Evolutionary conservation across 805 yeast species (phyloP), one percentile per base, ranked within the genome.

Genomic region (Blastobotrys peoriensis): DNA sequence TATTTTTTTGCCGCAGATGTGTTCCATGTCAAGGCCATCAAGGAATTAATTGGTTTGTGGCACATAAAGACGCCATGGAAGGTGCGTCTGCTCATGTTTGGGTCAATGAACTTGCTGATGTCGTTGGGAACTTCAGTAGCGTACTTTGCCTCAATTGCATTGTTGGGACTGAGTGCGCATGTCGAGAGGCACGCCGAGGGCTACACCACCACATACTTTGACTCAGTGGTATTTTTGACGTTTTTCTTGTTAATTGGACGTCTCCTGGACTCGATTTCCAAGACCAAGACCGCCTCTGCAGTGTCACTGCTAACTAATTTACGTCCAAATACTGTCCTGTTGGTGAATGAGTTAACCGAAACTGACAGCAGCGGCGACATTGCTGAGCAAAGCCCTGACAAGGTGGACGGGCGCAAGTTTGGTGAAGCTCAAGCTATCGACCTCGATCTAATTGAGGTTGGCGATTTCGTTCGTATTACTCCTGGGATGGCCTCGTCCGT

Each of bases 61-160:
- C 57, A 65, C 13, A 67, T 69, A 36, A 74, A 73, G 30, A 79
- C 75, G 38, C 64, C 79, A 1, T 76, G 79, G 72, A 65, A 58
- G 18, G 70, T 76, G 50, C 65, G 88, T 34, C 49, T 83, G 13
- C 73, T 83, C 50, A 73, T 73, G 53, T 84, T 84, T 61, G 94
- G 94, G 2, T 81, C 88, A 2, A 84, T 84, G 91, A 83, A 75
- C 57, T 59, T 83, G 50, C 70, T 84, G 51, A 79, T 84, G 81
- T 71, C 77, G 40, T 62, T 83, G 39, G 93, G 93, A 8, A 84
- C 91, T 0, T 64, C 83, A 0, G 78, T 84, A 18, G 78, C 91
- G 1, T 84, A 83, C 58, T 71, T 81, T 59, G 75, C 86, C 3
- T 79, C 86, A 56, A 70, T 84, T 34, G 79, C 74, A 0, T 62